These are phyloP conservation scores for Wickerhamiella spandovensis DNA, from an alignment of 805 yeast genomes.

Conservation along the genomic window DNA sequence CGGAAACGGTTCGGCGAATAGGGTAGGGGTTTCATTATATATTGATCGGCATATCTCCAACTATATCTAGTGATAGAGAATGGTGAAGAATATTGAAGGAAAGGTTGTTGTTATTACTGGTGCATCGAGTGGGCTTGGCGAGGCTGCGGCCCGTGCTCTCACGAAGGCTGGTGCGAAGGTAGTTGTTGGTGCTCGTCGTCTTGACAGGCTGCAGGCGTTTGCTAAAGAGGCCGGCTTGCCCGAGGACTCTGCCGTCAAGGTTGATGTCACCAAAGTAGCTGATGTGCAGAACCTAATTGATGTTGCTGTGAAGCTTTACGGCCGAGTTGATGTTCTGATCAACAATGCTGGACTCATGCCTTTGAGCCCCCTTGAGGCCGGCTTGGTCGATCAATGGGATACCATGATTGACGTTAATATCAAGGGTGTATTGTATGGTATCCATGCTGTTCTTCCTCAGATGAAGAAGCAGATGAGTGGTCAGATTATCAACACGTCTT, in stretches of 20 bases:
- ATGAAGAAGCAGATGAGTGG: slow-evolving; percentile 52
- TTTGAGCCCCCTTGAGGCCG: slow-evolving; percentile 60
- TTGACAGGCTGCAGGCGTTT: slow-evolving; percentile 39
- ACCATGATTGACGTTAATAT: slow-evolving; percentile 65
- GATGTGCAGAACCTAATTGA: slow-evolving; percentile 37
- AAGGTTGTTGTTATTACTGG: slow-evolving; percentile 76
- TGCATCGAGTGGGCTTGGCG: slow-evolving; percentile 94
- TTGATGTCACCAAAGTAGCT: slow-evolving; percentile 42
- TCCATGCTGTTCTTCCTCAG: slow-evolving; percentile 59
- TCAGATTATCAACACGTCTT: slow-evolving; percentile 48
- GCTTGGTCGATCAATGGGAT: slow-evolving; percentile 48
- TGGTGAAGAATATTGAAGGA: slow-evolving; percentile 23
- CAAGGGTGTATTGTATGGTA: slow-evolving; percentile 61
- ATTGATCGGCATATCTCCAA: too few relatives aligned
- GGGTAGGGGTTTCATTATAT: too few relatives aligned
- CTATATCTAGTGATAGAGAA: too few relatives aligned
- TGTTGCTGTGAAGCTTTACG: slow-evolving; percentile 37
- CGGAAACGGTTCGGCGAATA: too few relatives aligned
- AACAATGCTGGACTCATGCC: slow-evolving; percentile 51
- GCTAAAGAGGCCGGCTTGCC: slow-evolving; percentile 30
- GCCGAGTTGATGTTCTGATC: slow-evolving; percentile 42
- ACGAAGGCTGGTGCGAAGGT: slow-evolving; percentile 59
- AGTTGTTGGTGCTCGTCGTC: slow-evolving; percentile 61
- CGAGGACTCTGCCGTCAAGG: slow-evolving; percentile 35
- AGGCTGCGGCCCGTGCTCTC: slow-evolving; percentile 73